Base-by-base conservation (phyloP, 2,329 filamentous ascomycete species). In the Fusarium oligoseptatum region DNA sequence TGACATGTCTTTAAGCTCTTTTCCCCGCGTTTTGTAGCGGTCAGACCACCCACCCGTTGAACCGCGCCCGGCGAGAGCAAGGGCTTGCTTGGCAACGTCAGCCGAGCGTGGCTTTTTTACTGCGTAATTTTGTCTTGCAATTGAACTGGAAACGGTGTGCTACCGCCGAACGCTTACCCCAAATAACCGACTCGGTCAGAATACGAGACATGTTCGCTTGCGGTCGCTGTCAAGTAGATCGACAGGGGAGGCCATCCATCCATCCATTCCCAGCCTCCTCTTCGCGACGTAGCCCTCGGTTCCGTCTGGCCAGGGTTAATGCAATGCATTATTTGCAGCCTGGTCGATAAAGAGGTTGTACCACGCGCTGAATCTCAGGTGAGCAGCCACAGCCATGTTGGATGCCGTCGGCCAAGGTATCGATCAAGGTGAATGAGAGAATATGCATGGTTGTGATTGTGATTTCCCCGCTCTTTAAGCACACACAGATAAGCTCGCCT, bases 41-140 rank as follows among this genome's bases (percentile, higher is more conserved):
- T 34, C 58, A 48, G 58, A 8, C 39, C 58, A 48, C 27, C 39
- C 58, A 48, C 27, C 20, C 12, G 27, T 32, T 48, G 58, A 34
- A 34, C 39, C 27, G 58, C 22, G 39, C 57, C 5, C 9, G 20
- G 34, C 56, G 34, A 58, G 3, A 20, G 3, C 9, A 45, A 45
- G 14, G 20, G 57, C 57, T 60, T 60, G 57, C 57, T 60, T 60
- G 57, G 57, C 57, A 43, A 32, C 27, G 27, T 45, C 20, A 36
- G 37, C 37, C 2, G 29, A 36, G 11, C 2, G 27, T 55, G 27
- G 29, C 24, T 36, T 55, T 4, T 32, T 22, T 6, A 45, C 50
- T 15, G 15, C 20, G 24, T 9, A 10, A 27, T 43, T 34, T 34
- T 43, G 37, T n/a, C 36, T 15, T 32, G 34, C 34, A 27, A 34